Evolutionary conservation across 2,329 filamentous ascomycete species (phyloP), one percentile per base, ranked within the genome.

Genomic region (Cladophialophora yegresii): DNA sequence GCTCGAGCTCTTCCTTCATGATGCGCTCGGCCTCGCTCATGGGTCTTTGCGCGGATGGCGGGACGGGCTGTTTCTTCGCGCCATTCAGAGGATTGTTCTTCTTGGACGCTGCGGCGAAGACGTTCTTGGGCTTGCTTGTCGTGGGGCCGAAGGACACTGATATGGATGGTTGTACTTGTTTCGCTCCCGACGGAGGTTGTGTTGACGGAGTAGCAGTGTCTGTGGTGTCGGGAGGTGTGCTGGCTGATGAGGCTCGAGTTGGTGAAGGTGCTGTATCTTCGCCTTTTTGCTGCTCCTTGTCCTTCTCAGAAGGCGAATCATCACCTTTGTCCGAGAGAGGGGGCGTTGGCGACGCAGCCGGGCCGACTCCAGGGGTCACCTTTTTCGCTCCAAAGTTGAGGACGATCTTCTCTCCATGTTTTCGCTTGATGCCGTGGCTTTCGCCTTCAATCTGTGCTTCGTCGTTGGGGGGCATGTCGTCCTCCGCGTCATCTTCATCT

Each of bases 11-110:
- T 71, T 90, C 89, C 76, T 89, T 91, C 92, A 96, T 96, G 72
- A 95, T 96, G 59, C 89, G 84, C 77, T 93, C 92, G 2, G 88
- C 89, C 74, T 96, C 91, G 72, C 90, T 93, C 85, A 96, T 93
- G 72, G 75, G 76, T 73, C 90, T 95, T 81, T 90, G 92, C 1
- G 87, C 87, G 61, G 84, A 84, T 66, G 86, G 86, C 61, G 77
- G 74, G 22, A 76, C 74, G 3, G 85, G 78, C 74, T 91, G 91
- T 76, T 91, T 91, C 2, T 83, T 79, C 1, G 83, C 79, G 1
- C 84, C 83, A 1, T 91, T 78, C 0, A 88, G 87, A 13, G 69
- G 61, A 68, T 93, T n/a, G n/a, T n/a, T 93, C 79, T 92, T 93
- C 74, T 85, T 87, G 28, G 77, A 79, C 2, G 77, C 77, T 9